Evolutionary conservation across 2,329 filamentous ascomycete species (phyloP).

Genomic region (Ophiostoma pallidulum): DNA sequence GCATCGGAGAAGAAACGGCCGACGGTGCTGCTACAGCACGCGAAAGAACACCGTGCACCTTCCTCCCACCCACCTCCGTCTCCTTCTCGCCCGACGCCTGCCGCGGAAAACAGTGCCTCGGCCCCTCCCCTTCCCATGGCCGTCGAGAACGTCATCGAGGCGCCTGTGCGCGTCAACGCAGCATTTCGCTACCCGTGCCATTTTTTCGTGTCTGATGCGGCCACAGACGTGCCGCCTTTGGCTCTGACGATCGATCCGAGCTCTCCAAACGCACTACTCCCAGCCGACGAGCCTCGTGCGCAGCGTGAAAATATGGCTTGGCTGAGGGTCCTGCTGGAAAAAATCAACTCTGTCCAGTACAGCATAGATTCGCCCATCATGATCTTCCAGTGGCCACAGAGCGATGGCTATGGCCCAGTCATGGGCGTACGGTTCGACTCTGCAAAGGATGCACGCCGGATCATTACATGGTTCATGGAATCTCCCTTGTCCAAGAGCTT

Average conservation of each 20-base stretch:
- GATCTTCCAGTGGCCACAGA: neutral
- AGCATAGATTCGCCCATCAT: neutral
- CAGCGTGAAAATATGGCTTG: neutral
- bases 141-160: neutral
- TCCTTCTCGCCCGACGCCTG: too few species aligned
- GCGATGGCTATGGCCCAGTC: neutral
- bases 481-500: neutral
- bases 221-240: neutral
- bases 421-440: conserved; percentile 10
- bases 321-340: conserved; percentile 3
- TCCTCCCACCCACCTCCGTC: neutral
- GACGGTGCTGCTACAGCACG: neutral
- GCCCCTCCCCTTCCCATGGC: neutral
- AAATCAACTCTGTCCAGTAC: neutral
- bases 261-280: neutral
- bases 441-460: neutral
- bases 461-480: conserved; percentile 3
- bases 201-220: neutral
- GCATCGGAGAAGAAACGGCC: neutral
- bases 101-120: too few species aligned
- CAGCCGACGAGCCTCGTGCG: neutral
- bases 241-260: neutral
- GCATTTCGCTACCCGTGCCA: conserved; percentile 8
- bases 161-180: neutral
- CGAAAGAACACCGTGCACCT: neutral